Evolutionary conservation across 495 filamentous ascomycete genomes (phyloP).

Genomic region (Aspergillus olivimuriae): DNA sequence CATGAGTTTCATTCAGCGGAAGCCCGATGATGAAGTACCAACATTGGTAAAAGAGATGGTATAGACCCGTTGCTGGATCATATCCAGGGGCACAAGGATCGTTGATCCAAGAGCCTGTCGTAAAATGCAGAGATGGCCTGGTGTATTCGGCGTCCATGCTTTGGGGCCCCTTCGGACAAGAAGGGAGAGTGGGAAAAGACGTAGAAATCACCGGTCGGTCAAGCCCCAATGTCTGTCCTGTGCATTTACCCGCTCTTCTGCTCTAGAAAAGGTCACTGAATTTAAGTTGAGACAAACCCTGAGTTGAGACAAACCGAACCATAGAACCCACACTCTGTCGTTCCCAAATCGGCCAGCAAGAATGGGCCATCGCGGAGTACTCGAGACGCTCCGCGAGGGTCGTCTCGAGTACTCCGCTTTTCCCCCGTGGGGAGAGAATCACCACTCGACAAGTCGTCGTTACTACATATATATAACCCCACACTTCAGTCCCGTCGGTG

Average conservation of each 20-base stretch:
- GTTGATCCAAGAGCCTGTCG: not conserved
- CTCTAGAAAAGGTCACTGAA: not conserved
- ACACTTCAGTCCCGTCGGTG: not conserved
- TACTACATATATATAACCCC: not conserved
- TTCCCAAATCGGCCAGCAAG: not conserved
- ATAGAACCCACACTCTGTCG: not conserved
- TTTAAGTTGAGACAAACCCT: not conserved
- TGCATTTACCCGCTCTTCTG: not conserved
- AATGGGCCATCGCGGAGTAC: not conserved
- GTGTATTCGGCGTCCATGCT: not conserved
- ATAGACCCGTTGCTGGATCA: not conserved
- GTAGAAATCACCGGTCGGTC: not conserved
- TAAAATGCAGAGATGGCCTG: not conserved
- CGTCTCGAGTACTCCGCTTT: not conserved
- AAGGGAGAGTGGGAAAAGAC: not conserved
- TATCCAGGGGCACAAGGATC: constrained; percentile 1
- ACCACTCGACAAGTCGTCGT: not conserved
- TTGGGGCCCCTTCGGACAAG: not conserved
- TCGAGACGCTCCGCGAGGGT: not conserved
- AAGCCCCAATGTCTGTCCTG: not conserved
- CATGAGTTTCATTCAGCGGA: not conserved
- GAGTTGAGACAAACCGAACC: not conserved
- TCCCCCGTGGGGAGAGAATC: not conserved
- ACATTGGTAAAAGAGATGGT: constrained; percentile 4
- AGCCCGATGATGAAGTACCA: not conserved